A percentile compares a stretch with the other conserved stretches of the same genome.
These are phyloP conservation scores for Sugiyamaella neomexicana DNA, from an alignment of 1,139 yeast species.

Conservation along the genomic window DNA sequence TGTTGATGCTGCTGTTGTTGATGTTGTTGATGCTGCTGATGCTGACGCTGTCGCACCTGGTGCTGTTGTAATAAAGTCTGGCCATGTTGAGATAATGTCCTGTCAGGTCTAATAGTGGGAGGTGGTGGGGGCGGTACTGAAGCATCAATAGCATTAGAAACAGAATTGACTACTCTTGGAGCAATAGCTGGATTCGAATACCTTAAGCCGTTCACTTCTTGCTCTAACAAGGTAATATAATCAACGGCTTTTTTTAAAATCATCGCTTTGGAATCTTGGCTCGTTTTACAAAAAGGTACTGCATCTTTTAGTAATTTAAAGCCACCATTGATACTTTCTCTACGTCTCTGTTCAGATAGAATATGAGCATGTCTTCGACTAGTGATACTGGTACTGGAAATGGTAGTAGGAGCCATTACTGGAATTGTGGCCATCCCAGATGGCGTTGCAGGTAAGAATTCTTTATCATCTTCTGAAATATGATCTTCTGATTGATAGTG, in stretches of 20 bases:
- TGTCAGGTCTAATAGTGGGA: constrained; percentile 10
- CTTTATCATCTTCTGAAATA: constrained; percentile 7
- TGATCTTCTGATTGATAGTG: constrained; percentile 5
- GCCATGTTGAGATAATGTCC: constrained; percentile 12
- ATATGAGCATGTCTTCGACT: constrained; percentile 44
- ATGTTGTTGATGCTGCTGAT: neutral
- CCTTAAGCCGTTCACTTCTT: constrained; percentile 30
- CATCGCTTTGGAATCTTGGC: constrained; percentile 48
- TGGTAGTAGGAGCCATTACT: constrained; percentile 37
- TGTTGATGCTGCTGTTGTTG: neutral
- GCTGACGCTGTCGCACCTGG: neutral
- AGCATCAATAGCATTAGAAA: neutral
- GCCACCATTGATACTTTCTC: constrained; percentile 50
- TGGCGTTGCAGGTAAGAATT: constrained; percentile 9
- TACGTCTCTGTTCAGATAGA: constrained; percentile 47
- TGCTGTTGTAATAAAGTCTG: neutral
- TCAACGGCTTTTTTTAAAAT: constrained; percentile 45
- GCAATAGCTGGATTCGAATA: constrained; percentile 10
- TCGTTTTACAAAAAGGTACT: constrained; percentile 46
- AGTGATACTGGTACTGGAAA: constrained; percentile 32
- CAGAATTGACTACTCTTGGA: no score
- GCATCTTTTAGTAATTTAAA: constrained; percentile 43
- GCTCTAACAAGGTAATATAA: constrained; percentile 43
- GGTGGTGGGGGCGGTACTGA: neutral
- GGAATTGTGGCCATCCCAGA: constrained; percentile 23